Base-by-base conservation (phyloP, 1,284 basidiomycete species). In the Rhodotorula sp. region DNA sequence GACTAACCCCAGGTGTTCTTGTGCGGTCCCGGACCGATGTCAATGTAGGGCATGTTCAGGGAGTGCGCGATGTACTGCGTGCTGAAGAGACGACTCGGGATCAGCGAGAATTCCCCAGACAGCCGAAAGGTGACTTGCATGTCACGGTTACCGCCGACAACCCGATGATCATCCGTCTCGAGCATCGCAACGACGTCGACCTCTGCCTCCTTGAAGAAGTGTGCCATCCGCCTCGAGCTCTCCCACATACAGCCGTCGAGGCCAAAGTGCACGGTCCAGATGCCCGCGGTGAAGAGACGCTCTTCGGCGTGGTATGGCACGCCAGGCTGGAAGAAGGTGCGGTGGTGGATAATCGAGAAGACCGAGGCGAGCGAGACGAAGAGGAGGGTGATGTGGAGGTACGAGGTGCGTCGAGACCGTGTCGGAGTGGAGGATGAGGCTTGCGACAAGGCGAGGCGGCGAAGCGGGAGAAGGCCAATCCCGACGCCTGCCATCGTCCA, bases 81-180 rank as follows among this genome's bases (percentile, higher is more conserved):
- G 26, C 75, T 76, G 62, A 10, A 30, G 6, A 13, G 34, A 16
- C 16, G 5, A 13, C 16, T 11, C 2, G 26, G 22, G 37, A 26
- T 44, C 26, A 24, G 5, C 26, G 7, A 10, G 1, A 20, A 1
- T 6, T 24, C 13, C 34, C 37, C 52, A 55, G 30, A 26, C 54
- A 54, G 30, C 37, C 31, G 26, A 26, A 83, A 11, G 9, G 3
- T 13, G 40, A 13, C 87, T 79, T 76, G 90, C 87, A 94, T 76
- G 79, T 96, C 93, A 50, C 93, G 87, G 77, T 93, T 92, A 2
- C 93, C 94, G 77, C 91, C 95, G 4, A 92, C 88, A 40, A 89
- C 87, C 9, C 93, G 86, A 86, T 96, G 83, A 15, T 84, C 79
- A 81, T 96, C 93, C 1, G 90, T 92, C 80, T 96, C 93, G 65